Percentiles rank a stretch among this genome's conserved stretches.
Conservation (phyloP, 768 basidiomycete species). For the Trametes villosa region DNA sequence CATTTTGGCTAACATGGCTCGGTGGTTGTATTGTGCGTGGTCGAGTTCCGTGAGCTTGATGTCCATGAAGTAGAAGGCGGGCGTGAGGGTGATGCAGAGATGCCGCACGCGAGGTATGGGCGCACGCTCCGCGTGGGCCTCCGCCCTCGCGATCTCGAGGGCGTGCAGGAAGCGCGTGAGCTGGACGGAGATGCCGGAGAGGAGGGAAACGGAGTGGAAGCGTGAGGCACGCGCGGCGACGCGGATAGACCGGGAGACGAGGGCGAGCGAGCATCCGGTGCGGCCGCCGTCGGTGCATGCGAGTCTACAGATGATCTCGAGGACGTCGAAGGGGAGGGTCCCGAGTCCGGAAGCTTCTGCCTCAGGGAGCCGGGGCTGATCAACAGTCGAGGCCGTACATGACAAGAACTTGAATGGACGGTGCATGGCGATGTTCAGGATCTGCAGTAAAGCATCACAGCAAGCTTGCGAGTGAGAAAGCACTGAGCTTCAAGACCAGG, state of each 20-base stretch:
- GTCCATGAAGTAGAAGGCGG: no score
- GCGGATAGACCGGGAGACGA: constrained; percentile 3
- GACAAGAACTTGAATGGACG: no score
- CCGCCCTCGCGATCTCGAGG: no score
- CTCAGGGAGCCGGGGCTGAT: no score
- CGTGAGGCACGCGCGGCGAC: neutral
- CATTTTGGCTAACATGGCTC: neutral
- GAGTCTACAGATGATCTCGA: neutral
- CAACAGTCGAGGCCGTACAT: no score
- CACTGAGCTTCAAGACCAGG: no score
- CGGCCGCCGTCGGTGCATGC: constrained; percentile 15
- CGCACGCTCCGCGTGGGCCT: neutral
- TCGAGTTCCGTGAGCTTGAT: neutral
- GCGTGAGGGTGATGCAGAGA: neutral
- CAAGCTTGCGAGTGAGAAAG: no score
- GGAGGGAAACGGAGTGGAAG: constrained; percentile 3
- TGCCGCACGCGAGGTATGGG: neutral
- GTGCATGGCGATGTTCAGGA: no score
- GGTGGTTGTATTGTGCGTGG: no score
- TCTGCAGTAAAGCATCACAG: no score
- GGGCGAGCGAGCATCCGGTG: constrained; percentile 11
- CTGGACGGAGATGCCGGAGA: neutral
- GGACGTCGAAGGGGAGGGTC: no score
- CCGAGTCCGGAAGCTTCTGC: no score
- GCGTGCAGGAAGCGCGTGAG: constrained; percentile 1